These are phyloP conservation scores for Phytophthora kernoviae DNA, from an alignment of 352 stramenopile species.

Conservation along the genomic window DNA sequence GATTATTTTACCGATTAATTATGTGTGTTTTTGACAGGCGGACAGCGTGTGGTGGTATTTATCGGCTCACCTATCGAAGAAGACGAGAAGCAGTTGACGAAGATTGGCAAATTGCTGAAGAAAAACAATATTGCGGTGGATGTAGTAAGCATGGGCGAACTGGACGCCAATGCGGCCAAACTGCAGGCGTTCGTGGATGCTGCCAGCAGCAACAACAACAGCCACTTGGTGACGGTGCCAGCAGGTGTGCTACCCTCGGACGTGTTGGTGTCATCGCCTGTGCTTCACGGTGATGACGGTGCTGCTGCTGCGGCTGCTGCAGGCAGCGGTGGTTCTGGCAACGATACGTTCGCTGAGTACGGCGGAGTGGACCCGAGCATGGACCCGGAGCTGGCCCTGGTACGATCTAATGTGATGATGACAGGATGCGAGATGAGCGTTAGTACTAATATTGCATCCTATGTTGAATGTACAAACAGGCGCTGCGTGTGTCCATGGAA, in stretches of 20 bases:
- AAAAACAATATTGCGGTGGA: constrained; percentile 99
- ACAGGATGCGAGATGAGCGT: neutral
- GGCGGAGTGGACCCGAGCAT: constrained; percentile 98
- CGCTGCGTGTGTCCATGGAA: constrained; percentile 98
- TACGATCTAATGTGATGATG: constrained; percentile 32
- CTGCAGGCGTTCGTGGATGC: constrained; percentile 92
- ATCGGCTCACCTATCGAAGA: constrained; percentile 94
- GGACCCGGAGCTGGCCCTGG: constrained; percentile 98
- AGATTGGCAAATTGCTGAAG: constrained; percentile 98
- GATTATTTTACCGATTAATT: neutral
- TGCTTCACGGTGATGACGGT: constrained; percentile 91
- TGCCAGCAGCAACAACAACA: constrained; percentile 94
- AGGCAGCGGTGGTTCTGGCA: constrained; percentile 36
- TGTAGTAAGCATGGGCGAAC: constrained; percentile 97
- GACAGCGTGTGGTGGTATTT: constrained; percentile 96
- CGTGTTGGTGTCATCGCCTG: constrained; percentile 95
- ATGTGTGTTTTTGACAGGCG: constrained; percentile 34
- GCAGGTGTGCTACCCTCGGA: constrained; percentile 97
- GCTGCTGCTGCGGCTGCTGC: constrained; percentile 43
- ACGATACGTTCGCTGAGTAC: constrained; percentile 92
- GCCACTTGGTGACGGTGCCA: constrained; percentile 97
- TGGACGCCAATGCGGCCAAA: constrained; percentile 90
- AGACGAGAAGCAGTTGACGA: constrained; percentile 91
- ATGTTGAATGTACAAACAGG: constrained; percentile 31
- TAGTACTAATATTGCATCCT: constrained; percentile 5